Base-by-base conservation (phyloP, 805 yeast species). In the Monosporozyma servazzii region DNA sequence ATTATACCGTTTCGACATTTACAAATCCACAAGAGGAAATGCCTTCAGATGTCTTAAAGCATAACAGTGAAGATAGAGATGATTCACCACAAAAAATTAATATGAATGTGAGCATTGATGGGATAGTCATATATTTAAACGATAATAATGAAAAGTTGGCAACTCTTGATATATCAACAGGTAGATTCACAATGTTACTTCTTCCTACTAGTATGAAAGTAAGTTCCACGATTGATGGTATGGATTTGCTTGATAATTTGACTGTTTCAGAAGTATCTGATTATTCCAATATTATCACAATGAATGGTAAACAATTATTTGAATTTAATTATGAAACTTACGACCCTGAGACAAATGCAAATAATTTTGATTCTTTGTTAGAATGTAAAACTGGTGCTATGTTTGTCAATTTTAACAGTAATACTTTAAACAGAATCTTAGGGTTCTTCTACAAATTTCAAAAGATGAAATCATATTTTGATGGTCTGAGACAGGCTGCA, bases 401-500 rank as follows among this genome's bases (percentile, higher is more conserved):
- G 57, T 80, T 78, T 52, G 68, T 93, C 5, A 86, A 82, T 63
- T 86, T 90, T 62, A 82, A 88, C 18, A 96, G 91, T 59, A 85
- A 81, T 53, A 85, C 97, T 0, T 75, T 89, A 52, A 75, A 81
- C 33, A 77, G 82, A 56, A 76, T 95, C 10, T 61, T 84, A 30
- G 73, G 76, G 10, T 91, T 81, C 59, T 70, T 88, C 59, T 79
- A 79, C 56, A 85, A 84, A 58, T 86, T 95, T 61, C 84, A 81
- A 53, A 78, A 78, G 58, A 88, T 91, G 96, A 93, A 93, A 66
- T 79, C 78, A 3, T 74, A 90, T n/a, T 95, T 86, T 66, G 99
- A 93, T 61, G 72, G 78, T 20, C 95, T 98, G 0, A 77, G 98
- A 52, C 88, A 84, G 60, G 87, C 89, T 10, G 96, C 98, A 0